Conservation (phyloP, 2,329 filamentous ascomycete genomes). For the Sporothrix dimorphospora region DNA sequence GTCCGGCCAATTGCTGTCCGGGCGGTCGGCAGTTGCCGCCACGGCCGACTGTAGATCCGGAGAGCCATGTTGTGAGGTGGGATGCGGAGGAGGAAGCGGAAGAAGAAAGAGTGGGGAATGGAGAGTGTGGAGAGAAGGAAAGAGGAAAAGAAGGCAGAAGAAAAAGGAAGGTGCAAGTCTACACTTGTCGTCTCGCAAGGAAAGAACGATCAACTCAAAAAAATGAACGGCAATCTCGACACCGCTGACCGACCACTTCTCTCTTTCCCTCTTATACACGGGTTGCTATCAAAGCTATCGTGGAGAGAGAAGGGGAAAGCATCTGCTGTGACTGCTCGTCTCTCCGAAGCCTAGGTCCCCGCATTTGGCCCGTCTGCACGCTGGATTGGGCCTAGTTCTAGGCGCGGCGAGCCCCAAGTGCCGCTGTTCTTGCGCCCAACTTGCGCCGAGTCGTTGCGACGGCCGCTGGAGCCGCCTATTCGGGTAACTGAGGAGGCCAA, state of each 20-base stretch:
- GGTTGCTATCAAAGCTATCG: constrained; percentile 19
- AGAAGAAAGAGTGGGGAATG: not conserved
- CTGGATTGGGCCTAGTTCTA: not conserved
- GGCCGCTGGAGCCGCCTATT: not conserved
- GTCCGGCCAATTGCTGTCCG: no score
- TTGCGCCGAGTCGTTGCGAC: not conserved
- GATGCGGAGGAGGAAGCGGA: not conserved
- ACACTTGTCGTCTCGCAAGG: not conserved
- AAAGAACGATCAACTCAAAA: not conserved
- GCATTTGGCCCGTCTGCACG: not conserved
- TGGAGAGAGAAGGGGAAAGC: not conserved
- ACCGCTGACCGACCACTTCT: not conserved
- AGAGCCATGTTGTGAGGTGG: not conserved
- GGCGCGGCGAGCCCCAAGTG: not conserved
- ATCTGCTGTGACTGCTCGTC: not conserved
- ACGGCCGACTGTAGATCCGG: not conserved
- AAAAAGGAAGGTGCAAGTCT: not conserved
- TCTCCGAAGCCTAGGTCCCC: not conserved
- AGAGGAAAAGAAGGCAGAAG: not conserved
- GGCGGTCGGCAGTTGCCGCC: not conserved
- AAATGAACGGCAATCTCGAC: not conserved
- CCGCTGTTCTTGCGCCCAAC: not conserved
- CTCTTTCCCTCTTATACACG: not conserved
- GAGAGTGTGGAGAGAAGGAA: not conserved
- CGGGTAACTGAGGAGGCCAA: not conserved